Base-by-base conservation (phyloP, 2,329 filamentous ascomycete genomes). In the Fusarium setosum region DNA sequence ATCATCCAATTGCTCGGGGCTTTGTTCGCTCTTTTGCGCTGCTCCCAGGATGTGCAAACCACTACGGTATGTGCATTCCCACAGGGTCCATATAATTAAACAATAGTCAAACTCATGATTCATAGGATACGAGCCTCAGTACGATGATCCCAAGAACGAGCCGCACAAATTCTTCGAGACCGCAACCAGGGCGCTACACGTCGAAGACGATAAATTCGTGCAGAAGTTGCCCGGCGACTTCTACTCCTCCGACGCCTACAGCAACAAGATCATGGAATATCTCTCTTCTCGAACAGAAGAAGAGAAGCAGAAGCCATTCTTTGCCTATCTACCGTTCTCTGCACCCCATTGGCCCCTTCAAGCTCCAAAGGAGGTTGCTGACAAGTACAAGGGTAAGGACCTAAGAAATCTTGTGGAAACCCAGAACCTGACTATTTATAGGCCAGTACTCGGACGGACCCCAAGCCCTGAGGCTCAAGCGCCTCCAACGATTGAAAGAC, bases 321-420 rank as follows among this genome's bases (percentile, higher is more conserved):
- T 89, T 67, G 86, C 77, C 2, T 89, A 88, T 70, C 77, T 87
- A 3, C 86, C 87, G 2, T 90, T 88, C 72, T 87, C 86, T 0
- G 87, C 87, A 0, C 87, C 87, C 2, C 87, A 90, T 65, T 90
- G 87, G 87, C 87, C 87, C 2, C 75, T 90, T 7, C 87, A 90
- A 67, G 86, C 86, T 0, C 86, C 86, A 0, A 74, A 78, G 49
- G 82, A 87, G 59, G 83, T 84, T 53, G 82, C 86, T 40, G 78
- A 81, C 17, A 85, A 87, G 65, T 90, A 89, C 73, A 80, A 80
- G 13, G 86, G 87, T 29, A 12, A 29, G 12, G 4, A 3, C 12
- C 26, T 29, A 29, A 12, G 12, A 29, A 4, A 9, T 8, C 26
- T 29, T 12, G 26, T 12, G 12, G 26, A 6, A 29, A 9, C 26